Conservation (phyloP, 2,329 filamentous ascomycete species). For the Pseudogymnoascus pannorum region DNA sequence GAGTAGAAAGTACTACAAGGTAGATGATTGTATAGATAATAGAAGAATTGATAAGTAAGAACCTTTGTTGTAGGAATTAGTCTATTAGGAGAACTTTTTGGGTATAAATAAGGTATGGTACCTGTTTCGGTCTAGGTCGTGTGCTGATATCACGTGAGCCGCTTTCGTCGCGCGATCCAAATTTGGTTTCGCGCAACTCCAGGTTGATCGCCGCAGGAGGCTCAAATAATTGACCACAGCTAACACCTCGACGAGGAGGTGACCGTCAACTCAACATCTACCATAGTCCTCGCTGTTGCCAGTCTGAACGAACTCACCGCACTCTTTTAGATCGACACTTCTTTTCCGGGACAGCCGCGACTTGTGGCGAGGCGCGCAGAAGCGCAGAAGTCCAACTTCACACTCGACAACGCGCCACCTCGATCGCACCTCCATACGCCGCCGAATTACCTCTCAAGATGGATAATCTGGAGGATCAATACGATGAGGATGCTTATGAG, state of each 20-base stretch:
- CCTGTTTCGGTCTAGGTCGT: not conserved
- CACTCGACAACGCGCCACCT: constrained; percentile 10
- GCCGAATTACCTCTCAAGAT: constrained; percentile 19
- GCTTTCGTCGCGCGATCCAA: not conserved
- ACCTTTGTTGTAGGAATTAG: not conserved
- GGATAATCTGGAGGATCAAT: constrained; percentile 33
- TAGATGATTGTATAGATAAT: not conserved
- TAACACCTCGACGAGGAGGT: constrained; percentile 4
- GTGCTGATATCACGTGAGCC: not conserved
- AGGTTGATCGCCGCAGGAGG: not conserved
- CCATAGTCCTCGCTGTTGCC: not conserved
- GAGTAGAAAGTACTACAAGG: not conserved
- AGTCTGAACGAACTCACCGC: not conserved
- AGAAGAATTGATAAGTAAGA: not conserved
- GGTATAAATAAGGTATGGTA: not conserved
- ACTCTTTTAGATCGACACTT: not conserved
- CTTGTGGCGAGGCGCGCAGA: constrained; percentile 10
- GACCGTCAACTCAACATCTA: not conserved
- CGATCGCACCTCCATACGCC: constrained; percentile 2
- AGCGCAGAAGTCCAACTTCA: constrained; percentile 4
- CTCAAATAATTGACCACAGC: constrained; percentile 2
- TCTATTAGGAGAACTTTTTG: not conserved
- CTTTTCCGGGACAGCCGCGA: constrained; percentile 2
- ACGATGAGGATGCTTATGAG: constrained; percentile 57
- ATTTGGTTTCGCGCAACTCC: not conserved